Conservation (phyloP, 2,329 filamentous ascomycete species). For the Colletotrichum magnum region DNA sequence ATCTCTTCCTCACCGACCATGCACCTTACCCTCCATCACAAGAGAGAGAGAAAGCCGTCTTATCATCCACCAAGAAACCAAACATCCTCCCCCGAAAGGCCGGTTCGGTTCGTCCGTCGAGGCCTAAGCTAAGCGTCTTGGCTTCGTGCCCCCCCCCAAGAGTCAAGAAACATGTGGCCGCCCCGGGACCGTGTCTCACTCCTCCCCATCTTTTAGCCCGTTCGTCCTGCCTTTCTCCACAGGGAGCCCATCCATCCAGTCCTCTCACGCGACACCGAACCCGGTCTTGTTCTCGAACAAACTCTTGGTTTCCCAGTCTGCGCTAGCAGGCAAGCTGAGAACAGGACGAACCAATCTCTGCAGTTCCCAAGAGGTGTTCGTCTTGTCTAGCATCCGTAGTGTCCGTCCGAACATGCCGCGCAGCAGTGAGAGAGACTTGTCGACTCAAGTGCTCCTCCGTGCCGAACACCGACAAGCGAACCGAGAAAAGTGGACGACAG, state of each 20-base stretch:
- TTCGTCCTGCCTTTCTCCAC: too few relatives aligned
- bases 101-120: slow-evolving; percentile 15
- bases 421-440: too few relatives aligned
- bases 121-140: neutral
- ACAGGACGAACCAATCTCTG: too few relatives aligned
- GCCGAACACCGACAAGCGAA: slow-evolving; percentile 1
- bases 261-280: slow-evolving; percentile 20
- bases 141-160: neutral
- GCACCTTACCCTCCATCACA: neutral
- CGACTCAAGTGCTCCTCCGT: neutral
- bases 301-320: too few relatives aligned
- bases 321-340: too few relatives aligned
- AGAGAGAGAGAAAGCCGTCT: neutral
- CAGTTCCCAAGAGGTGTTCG: neutral
- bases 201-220: too few relatives aligned
- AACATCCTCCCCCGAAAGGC: neutral
- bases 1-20: neutral
- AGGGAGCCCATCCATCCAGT: neutral
- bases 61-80: slow-evolving; percentile 1
- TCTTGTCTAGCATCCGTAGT: neutral
- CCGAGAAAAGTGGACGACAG: neutral
- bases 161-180: too few relatives aligned
- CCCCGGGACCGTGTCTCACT: too few relatives aligned
- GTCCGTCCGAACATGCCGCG: neutral
- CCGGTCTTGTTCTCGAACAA: neutral